These are phyloP conservation scores for Rostrohypoxylon terebratum DNA, from an alignment of 495 filamentous ascomycete genomes.

Conservation along the genomic window DNA sequence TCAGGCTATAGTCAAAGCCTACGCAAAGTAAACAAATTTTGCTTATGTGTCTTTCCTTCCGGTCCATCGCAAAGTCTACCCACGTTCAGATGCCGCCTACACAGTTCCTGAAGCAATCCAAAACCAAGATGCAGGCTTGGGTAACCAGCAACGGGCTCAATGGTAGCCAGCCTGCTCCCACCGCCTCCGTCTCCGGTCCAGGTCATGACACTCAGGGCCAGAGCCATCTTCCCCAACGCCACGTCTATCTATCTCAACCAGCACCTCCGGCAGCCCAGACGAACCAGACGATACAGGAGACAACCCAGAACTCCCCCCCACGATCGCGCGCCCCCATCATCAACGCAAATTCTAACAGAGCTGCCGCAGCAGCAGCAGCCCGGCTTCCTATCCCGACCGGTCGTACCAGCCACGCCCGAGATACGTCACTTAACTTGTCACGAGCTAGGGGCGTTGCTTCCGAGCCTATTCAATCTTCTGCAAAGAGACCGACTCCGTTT, in stretches of 20 bases:
- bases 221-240: conserved; percentile 42
- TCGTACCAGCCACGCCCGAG: conserved; percentile 41
- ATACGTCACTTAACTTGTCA: conserved; percentile 38
- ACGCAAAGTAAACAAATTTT: conserved; percentile 45
- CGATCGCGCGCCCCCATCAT: conserved; percentile 49
- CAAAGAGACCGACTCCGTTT: conserved; percentile 42
- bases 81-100: conserved; percentile 49
- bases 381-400: conserved; percentile 43
- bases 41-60: conserved; percentile 42
- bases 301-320: conserved; percentile 40
- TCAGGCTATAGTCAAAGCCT: conserved; percentile 32
- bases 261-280: conserved; percentile 35
- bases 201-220: conserved; percentile 40
- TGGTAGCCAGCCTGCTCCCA: conserved; percentile 40
- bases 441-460: conserved; percentile 41
- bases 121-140: conserved; percentile 51
- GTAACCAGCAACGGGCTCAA: conserved; percentile 45
- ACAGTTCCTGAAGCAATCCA: conserved; percentile 49
- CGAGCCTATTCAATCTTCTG: conserved; percentile 43
- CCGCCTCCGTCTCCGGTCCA: conserved; percentile 38
- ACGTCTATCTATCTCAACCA: conserved; percentile 45
- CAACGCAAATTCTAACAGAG: conserved; percentile 47
- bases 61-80: conserved; percentile 34
- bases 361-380: conserved; percentile 32
- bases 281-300: conserved; percentile 19